Evolutionary conservation across 495 filamentous ascomycete species (phyloP).

Genomic region (Aspergillus affinis): DNA sequence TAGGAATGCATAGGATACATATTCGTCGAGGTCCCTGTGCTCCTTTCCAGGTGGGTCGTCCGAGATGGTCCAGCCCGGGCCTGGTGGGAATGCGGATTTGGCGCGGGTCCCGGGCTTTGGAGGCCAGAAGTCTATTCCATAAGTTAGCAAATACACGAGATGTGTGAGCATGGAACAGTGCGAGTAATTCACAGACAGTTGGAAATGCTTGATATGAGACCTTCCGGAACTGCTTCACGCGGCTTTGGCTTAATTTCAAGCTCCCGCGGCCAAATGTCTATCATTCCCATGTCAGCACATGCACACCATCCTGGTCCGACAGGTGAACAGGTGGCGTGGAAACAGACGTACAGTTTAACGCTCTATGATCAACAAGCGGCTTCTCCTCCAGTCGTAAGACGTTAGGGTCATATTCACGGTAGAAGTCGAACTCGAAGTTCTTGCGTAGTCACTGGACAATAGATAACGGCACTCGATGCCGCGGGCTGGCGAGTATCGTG

Average conservation of each 20-base stretch:
- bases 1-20: too few relatives aligned
- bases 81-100: neutral
- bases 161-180: conserved; percentile 4
- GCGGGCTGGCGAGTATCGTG: too few relatives aligned
- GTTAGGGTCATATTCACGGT: too few relatives aligned
- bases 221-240: conserved; percentile 5
- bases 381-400: too few relatives aligned
- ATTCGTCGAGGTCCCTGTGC: conserved; percentile 7
- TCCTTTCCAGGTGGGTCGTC: conserved; percentile 9
- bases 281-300: conserved; percentile 13
- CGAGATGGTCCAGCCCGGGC: conserved; percentile 7
- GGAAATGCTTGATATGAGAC: neutral
- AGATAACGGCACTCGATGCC: too few relatives aligned
- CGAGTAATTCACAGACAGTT: conserved; percentile 10
- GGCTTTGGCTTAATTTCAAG: conserved; percentile 5
- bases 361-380: too few relatives aligned
- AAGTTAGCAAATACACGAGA: conserved; percentile 13
- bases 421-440: too few relatives aligned
- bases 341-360: neutral
- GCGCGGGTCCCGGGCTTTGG: neutral
- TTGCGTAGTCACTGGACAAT: too few relatives aligned
- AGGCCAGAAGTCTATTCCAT: conserved; percentile 14
- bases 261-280: conserved; percentile 17
- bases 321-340: conserved; percentile 8
- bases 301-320: conserved; percentile 11